Conservation (phyloP, 192 early-diverging fungal genomes). For the Backusella westeae region DNA sequence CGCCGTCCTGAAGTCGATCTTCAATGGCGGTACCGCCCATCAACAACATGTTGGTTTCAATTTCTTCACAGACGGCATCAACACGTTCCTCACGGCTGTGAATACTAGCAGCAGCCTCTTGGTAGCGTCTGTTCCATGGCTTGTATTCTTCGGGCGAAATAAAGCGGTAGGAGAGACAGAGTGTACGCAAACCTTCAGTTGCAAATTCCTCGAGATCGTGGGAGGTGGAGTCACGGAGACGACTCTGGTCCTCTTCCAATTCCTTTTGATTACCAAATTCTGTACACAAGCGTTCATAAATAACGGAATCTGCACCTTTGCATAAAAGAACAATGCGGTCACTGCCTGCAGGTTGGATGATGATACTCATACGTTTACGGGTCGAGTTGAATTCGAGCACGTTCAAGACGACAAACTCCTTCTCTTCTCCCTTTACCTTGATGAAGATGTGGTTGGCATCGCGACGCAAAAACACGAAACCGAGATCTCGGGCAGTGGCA, state of each 20-base stretch:
- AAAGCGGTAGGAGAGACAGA: slow-evolving; percentile 78
- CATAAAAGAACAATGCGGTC: slow-evolving; percentile 72
- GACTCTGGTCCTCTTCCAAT: slow-evolving; percentile 58
- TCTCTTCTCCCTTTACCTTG: slow-evolving; percentile 71
- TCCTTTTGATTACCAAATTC: slow-evolving; percentile 37
- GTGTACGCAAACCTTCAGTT: slow-evolving; percentile 80
- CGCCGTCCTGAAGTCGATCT: slow-evolving; percentile 96
- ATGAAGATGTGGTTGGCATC: slow-evolving; percentile 61
- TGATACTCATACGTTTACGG: slow-evolving; percentile 96
- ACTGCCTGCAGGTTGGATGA: slow-evolving; percentile 71
- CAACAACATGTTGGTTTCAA: slow-evolving; percentile 78
- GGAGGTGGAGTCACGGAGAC: slow-evolving; percentile 64
- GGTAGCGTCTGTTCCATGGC: slow-evolving; percentile 68
- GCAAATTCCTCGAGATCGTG: slow-evolving; percentile 87
- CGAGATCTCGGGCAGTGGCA: slow-evolving; percentile 77
- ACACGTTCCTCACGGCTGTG: slow-evolving; percentile 80
- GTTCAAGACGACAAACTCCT: slow-evolving; percentile 62
- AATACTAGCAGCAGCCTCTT: slow-evolving; percentile 70
- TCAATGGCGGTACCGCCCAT: slow-evolving; percentile 98
- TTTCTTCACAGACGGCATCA: slow-evolving; percentile 73
- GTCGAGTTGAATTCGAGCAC: slow-evolving; percentile 91
- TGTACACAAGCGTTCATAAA: slow-evolving; percentile 72
- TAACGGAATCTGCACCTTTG: slow-evolving; percentile 95
- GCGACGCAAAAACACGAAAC: slow-evolving; percentile 80
- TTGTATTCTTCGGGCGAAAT: slow-evolving; percentile 71